Conservation (phyloP, 257 asterid species). For the Scutellaria minor region DNA sequence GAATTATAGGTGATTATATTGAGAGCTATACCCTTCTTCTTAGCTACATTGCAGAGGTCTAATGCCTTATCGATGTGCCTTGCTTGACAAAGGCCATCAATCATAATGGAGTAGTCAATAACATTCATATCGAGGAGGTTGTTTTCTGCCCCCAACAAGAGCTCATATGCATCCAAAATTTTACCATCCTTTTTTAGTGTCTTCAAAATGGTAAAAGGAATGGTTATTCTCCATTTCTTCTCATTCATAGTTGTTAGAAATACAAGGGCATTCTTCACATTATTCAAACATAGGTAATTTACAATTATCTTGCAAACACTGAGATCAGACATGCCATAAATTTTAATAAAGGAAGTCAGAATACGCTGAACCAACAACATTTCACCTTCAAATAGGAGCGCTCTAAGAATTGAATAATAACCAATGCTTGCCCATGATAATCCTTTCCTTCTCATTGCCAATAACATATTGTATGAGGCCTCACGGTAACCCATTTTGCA, state of each 20-base stretch:
- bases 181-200: conserved; percentile 52
- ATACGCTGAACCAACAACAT: conserved; percentile 46
- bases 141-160: conserved; percentile 56
- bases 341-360: conserved; percentile 62
- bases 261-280: conserved; percentile 53
- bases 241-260: conserved; percentile 52
- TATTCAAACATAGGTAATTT: conserved; percentile 57
- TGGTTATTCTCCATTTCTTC: conserved; percentile 34
- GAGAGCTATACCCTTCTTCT: conserved; percentile 55
- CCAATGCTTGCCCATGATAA: conserved; percentile 39
- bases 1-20: conserved; percentile 67
- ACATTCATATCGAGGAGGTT: conserved; percentile 54
- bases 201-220: conserved; percentile 53
- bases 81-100: conserved; percentile 71
- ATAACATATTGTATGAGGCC: conserved; percentile 48
- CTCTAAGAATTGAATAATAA: conserved; percentile 57
- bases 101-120: conserved; percentile 60
- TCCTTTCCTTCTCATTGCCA: conserved; percentile 50
- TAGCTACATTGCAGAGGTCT: conserved; percentile 62
- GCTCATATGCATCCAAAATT: conserved; percentile 70
- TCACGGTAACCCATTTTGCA: conserved; percentile 58
- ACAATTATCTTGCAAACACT: conserved; percentile 46
- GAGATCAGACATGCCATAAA: conserved; percentile 55
- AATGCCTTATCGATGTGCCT: conserved; percentile 62
- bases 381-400: conserved; percentile 58